Conservation (phyloP, 257 asterid species). For the Prunella vulgaris region DNA sequence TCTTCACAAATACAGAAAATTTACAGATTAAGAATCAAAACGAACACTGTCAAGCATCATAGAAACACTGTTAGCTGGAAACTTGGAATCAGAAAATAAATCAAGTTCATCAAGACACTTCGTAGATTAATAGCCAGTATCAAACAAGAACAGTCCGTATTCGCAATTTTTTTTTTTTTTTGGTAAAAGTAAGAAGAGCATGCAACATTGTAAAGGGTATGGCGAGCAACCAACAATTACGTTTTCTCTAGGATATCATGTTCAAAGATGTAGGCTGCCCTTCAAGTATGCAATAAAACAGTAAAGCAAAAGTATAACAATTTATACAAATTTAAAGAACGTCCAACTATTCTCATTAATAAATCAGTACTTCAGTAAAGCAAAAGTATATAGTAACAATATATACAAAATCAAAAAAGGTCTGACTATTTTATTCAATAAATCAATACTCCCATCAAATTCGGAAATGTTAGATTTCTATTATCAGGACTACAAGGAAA, state of each 20-base stretch:
- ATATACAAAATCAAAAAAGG: neutral
- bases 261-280: neutral
- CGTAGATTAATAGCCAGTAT: neutral
- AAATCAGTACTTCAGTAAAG: neutral
- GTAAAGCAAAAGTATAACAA: neutral
- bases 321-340: neutral
- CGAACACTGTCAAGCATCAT: neutral
- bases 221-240: neutral
- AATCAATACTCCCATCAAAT: neutral
- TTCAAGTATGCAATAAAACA: neutral
- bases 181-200: neutral
- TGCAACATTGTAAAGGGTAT: neutral
- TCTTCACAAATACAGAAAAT: neutral
- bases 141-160: neutral
- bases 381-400: neutral
- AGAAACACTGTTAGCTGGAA: neutral
- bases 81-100: slow-evolving; percentile 5
- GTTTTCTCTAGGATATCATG: neutral
- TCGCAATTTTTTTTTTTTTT: neutral
- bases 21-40: neutral
- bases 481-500: neutral
- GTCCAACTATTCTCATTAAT: neutral
- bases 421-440: neutral
- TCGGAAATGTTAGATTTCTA: neutral
- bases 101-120: neutral